Conservation (phyloP, 192 early-diverging fungal species). For the Coemansia sp. region DNA sequence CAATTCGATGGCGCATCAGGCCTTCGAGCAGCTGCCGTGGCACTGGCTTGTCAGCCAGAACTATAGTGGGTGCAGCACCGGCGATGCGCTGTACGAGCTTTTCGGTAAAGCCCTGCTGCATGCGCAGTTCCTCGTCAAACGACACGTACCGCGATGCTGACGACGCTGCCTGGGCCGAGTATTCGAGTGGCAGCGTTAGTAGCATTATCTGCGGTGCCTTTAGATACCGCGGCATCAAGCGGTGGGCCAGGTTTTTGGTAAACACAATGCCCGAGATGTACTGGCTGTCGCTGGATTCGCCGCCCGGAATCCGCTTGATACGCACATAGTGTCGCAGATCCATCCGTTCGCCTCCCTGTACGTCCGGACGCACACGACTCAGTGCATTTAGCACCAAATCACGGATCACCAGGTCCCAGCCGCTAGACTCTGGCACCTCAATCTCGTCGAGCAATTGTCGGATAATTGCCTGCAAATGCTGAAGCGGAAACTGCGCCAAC, state of each 20-base stretch:
- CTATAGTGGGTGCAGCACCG: conserved; percentile 70
- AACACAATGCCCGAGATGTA: conserved; percentile 92
- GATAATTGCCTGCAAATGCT: conserved; percentile 67
- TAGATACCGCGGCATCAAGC: conserved; percentile 74
- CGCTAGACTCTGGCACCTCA: conserved; percentile 48
- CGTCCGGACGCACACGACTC: conserved; percentile 53
- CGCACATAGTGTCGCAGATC: conserved; percentile 90
- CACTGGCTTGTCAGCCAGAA: conserved; percentile 79
- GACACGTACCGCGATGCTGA: conserved; percentile 73
- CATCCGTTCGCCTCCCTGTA: conserved; percentile 75
- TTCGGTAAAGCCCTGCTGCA: conserved; percentile 80
- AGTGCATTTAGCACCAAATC: conserved; percentile 34
- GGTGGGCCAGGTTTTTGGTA: conserved; percentile 89
- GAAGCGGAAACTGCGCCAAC: conserved; percentile 45
- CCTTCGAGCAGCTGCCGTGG: conserved; percentile 83
- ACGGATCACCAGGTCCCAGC: conserved; percentile 39
- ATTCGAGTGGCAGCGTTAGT: conserved; percentile 81
- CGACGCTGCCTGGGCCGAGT: conserved; percentile 50
- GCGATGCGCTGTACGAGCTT: conserved; percentile 77
- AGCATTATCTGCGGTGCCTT: conserved; percentile 77
- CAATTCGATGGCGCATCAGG: conserved; percentile 73
- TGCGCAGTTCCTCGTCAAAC: conserved; percentile 74
- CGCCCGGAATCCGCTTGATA: conserved; percentile 94
- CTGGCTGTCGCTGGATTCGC: conserved; percentile 68
- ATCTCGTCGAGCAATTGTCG: conserved; percentile 69